These are phyloP conservation scores for Kluyveromyces wickerhamii DNA, from an alignment of 805 yeast genomes.

Conservation along the genomic window DNA sequence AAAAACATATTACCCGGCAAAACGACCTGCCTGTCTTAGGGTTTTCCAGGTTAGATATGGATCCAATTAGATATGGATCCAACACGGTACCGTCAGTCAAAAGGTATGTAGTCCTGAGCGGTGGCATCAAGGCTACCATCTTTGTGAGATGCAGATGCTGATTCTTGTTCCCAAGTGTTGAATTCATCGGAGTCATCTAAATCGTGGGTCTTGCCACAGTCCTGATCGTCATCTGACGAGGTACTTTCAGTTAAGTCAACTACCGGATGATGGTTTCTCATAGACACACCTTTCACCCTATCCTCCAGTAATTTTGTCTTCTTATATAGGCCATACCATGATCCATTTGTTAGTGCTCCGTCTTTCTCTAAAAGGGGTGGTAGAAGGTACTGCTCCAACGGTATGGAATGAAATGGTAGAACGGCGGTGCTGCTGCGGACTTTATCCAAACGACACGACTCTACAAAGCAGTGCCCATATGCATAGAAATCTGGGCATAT, in stretches of 20 bases:
- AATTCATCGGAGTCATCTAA: too few species aligned
- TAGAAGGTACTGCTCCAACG: conserved; percentile 4
- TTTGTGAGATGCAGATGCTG: too few species aligned
- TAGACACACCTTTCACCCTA: not conserved
- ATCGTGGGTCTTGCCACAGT: not conserved
- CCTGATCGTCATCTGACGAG: not conserved
- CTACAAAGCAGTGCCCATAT: conserved; percentile 5
- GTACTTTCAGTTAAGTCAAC: not conserved
- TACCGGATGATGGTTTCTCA: not conserved
- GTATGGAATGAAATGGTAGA: conserved; percentile 4
- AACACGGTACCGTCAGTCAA: too few species aligned
- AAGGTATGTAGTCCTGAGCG: too few species aligned
- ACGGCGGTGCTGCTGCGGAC: not conserved
- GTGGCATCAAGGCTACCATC: too few species aligned
- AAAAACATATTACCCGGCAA: conserved; percentile 4
- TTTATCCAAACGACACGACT: conserved; percentile 4
- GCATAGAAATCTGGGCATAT: conserved; percentile 7
- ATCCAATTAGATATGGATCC: too few species aligned
- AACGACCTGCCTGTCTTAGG: too few species aligned
- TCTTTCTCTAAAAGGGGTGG: conserved; percentile 6
- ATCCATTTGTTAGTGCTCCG: conserved; percentile 1
- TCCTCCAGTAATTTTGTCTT: not conserved
- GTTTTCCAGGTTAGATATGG: too few species aligned
- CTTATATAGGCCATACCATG: conserved; percentile 7
- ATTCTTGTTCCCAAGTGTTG: too few species aligned